Base-by-base conservation (phyloP, 805 yeast species). In the Lachancea sp. region DNA sequence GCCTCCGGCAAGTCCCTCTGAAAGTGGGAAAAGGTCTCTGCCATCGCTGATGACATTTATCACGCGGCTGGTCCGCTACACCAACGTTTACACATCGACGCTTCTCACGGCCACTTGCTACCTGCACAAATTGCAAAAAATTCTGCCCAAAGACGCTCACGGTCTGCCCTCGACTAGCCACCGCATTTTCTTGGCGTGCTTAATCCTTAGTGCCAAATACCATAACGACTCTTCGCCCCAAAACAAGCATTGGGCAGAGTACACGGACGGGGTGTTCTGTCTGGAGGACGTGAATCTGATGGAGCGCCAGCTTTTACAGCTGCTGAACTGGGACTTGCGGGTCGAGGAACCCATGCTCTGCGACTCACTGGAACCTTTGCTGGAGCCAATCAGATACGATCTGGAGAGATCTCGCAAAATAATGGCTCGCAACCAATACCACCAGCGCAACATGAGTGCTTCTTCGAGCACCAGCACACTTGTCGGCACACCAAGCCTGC, bases 141-240 rank as follows among this genome's bases (percentile, higher is more conserved):
- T 74, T 51, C 68, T 85, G 42, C 91, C 91, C 43, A 68, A 70
- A 47, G 84, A 82, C 52, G 85, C 89, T 29, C 81, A 78, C 56
- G 91, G 91, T 27, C 68, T 82, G 51, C 85, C 90, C 36, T 83
- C 90, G 53, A 85, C 95, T 2, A 72, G 87, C 57, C 93, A 85
- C 65, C 71, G 95, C 53, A 81, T 85, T 49, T 78, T 85, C 53
- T 71, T 85, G 45, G 85, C 88, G 13, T 82, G 89, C 59, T 68
- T 85, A 54, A 82, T 85, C 48, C 70, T 85, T 49, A 77, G 87
- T 15, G 77, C 88, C 38, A 85, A 85, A 62, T 79, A 71, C 65
- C 84, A 81, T 69, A 84, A 85, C 64, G 95, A 85, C 60, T 78
- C 84, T 5, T 79, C 86, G 11, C 89, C 91, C 49, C 79, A 82